A percentile compares a stretch with the other conserved stretches of the same genome.
Conservation (phyloP, 179 eudicot genomes). For the Heliamphora pulchella region DNA sequence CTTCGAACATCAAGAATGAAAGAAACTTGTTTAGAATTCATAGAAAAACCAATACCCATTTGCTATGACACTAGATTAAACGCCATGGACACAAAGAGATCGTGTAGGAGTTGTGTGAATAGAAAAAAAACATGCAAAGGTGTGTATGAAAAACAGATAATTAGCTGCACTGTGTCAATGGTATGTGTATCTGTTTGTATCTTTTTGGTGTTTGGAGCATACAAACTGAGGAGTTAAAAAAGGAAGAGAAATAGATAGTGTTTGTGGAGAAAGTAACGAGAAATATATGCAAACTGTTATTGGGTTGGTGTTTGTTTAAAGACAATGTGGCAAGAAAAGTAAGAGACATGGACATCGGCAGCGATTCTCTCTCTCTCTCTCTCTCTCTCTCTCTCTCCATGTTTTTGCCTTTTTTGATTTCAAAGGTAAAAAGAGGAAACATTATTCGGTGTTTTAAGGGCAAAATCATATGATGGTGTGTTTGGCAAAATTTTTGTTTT, state of each 20-base stretch:
- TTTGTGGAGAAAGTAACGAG: constrained; percentile 6
- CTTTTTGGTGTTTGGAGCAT: constrained; percentile 17
- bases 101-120: constrained; percentile 7
- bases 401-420: not conserved
- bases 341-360: constrained; percentile 1
- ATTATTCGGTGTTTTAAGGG: no score
- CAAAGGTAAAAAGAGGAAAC: not conserved
- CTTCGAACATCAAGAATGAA: constrained; percentile 16
- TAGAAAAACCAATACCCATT: constrained; percentile 15
- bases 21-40: constrained; percentile 15
- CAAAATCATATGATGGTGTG: no score
- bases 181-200: constrained; percentile 6
- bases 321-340: constrained; percentile 18
- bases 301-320: constrained; percentile 23
- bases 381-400: not conserved
- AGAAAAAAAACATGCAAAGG: constrained; percentile 17
- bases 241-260: constrained; percentile 2
- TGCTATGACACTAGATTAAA: constrained; percentile 10
- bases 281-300: constrained; percentile 8
- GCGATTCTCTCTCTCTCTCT: constrained; percentile 6
- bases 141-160: constrained; percentile 2
- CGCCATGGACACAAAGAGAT: constrained; percentile 11
- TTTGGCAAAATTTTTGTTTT: no score
- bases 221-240: constrained; percentile 16
- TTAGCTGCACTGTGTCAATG: constrained; percentile 8